Percentiles rank a stretch among this genome's conserved stretches.
phyloP scores from a whole-genome alignment of 1,139 yeast species.

The Magnusiomyces magnusii region DNA sequence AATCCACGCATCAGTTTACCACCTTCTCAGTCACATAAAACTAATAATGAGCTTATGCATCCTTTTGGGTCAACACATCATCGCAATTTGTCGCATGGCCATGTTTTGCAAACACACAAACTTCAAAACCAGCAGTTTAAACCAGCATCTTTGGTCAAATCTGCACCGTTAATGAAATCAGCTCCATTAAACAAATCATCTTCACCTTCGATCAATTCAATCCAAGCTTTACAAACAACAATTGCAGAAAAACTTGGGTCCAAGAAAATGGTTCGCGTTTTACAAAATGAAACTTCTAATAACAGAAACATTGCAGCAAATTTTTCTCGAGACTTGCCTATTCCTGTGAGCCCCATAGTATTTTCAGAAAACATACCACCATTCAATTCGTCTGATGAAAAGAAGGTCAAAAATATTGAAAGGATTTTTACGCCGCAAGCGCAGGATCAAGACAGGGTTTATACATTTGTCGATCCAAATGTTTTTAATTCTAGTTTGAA shows the following conservation, averaged over 20 bases:
- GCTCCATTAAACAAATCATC: too few relatives aligned
- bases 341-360: constrained; percentile 4
- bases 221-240: constrained; percentile 15
- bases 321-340: neutral
- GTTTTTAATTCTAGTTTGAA: too few relatives aligned
- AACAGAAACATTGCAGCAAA: neutral
- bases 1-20: constrained; percentile 6
- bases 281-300: neutral
- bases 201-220: constrained; percentile 13
- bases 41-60: neutral
- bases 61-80: neutral
- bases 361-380: constrained; percentile 6
- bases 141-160: too few relatives aligned
- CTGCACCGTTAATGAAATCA: too few relatives aligned
- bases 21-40: neutral
- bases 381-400: neutral
- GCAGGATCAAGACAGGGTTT: neutral
- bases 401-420: neutral
- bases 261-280: neutral
- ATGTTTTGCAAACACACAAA: neutral
- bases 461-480: neutral
- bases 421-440: constrained; percentile 5
- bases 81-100: neutral
- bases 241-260: constrained; percentile 16
- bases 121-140: neutral